Conservation (phyloP, 164 flowering plant species). For the Piper betle region DNA sequence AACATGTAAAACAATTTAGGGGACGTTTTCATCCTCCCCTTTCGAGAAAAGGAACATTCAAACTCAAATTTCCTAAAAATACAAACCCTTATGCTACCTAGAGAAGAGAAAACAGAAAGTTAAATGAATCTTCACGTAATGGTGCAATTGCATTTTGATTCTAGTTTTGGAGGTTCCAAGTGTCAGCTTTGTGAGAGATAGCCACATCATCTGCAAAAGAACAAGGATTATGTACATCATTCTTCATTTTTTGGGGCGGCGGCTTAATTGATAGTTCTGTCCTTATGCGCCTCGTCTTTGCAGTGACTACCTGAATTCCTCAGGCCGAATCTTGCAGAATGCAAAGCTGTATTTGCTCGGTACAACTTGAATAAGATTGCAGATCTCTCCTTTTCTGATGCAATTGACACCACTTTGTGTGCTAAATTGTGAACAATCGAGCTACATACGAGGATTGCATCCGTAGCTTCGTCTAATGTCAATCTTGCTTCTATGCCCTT, state of each 20-base stretch:
- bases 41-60: conserved; percentile 3
- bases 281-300: conserved; percentile 27
- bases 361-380: conserved; percentile 29
- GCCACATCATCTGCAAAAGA: conserved; percentile 13
- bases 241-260: conserved; percentile 6
- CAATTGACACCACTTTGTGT: conserved; percentile 64
- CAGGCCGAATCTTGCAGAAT: conserved; percentile 37
- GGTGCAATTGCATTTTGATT: conserved; percentile 10
- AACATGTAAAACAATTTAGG: conserved; percentile 14
- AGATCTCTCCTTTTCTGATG: conserved; percentile 50
- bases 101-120: not conserved
- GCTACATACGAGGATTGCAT: conserved; percentile 80
- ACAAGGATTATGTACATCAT: not conserved
- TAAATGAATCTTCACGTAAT: conserved; percentile 42
- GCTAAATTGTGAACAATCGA: conserved; percentile 79
- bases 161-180: conserved; percentile 61
- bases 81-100: not conserved
- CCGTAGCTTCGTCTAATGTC: conserved; percentile 88
- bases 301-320: conserved; percentile 32
- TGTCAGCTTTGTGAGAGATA: conserved; percentile 12
- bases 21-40: conserved; percentile 16
- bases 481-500: conserved; percentile 42
- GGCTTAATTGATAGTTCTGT: conserved; percentile 30
- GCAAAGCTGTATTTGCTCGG: conserved; percentile 44
- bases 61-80: conserved; percentile 27